A percentile compares a stretch with the other conserved stretches of the same genome.
phyloP scores from a whole-genome alignment of 2,329 filamentous ascomycete genomes.

The Pezicula carpinea region DNA sequence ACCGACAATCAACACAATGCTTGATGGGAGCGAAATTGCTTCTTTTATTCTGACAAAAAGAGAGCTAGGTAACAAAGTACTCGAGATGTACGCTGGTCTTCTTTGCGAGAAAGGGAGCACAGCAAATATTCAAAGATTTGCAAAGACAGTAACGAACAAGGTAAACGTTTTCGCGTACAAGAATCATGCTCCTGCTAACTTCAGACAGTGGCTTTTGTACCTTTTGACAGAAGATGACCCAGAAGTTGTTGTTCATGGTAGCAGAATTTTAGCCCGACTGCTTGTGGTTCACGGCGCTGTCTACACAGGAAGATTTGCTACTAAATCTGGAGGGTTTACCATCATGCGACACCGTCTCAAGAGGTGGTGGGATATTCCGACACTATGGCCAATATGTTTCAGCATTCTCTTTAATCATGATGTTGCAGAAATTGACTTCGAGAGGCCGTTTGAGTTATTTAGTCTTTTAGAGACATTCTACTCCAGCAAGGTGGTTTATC shows the following conservation, averaged over 20 bases:
- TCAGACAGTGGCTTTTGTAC: constrained; percentile 77
- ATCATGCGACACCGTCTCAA: constrained; percentile 80
- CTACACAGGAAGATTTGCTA: constrained; percentile 84
- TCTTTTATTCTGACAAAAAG: constrained; percentile 52
- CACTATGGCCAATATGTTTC: constrained; percentile 84
- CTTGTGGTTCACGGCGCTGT: constrained; percentile 75
- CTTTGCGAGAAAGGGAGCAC: constrained; percentile 69
- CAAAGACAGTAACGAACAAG: constrained; percentile 92
- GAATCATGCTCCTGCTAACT: constrained; percentile 25
- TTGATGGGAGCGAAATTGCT: constrained; percentile 27
- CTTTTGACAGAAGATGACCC: constrained; percentile 82
- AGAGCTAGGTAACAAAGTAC: constrained; percentile 68
- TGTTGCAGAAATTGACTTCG: constrained; percentile 68
- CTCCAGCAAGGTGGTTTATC: constrained; percentile 62
- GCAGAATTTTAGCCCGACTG: constrained; percentile 78
- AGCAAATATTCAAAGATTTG: constrained; percentile 77
- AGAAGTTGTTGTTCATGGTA: constrained; percentile 74
- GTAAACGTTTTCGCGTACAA: constrained; percentile 39
- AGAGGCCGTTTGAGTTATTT: constrained; percentile 68
- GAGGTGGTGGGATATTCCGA: constrained; percentile 82
- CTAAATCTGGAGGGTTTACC: constrained; percentile 83
- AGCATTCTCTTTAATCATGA: constrained; percentile 84
- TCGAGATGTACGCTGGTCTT: constrained; percentile 73
- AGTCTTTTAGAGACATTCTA: constrained; percentile 72
- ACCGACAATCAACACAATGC: constrained; percentile 21